Percentiles rank a stretch among this genome's conserved stretches.
Evolutionary conservation across 2,329 filamentous ascomycete species (phyloP).

Genomic region (Nemania abortiva): DNA sequence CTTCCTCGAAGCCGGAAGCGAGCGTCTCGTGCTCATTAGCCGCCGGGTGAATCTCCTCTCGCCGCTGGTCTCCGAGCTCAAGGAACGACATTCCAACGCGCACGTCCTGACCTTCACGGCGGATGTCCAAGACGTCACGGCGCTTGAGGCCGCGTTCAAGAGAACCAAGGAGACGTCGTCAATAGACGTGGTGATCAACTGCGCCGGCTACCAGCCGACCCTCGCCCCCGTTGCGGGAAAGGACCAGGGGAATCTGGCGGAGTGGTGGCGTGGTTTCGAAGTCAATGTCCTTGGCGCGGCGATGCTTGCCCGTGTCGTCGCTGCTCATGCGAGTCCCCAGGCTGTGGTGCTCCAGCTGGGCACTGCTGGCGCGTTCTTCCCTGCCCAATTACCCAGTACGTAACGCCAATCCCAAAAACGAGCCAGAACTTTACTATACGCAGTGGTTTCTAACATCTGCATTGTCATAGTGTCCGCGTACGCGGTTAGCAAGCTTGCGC

Average conservation of each 20-base stretch:
- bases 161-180: constrained; percentile 4
- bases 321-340: constrained; percentile 25
- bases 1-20: constrained; percentile 39
- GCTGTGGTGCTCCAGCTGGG: constrained; percentile 37
- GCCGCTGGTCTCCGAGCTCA: constrained; percentile 22
- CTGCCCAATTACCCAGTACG: constrained; percentile 51
- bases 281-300: constrained; percentile 40
- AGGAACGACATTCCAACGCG: constrained; percentile 11
- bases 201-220: constrained; percentile 24
- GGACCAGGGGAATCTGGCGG: constrained; percentile 11
- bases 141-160: constrained; percentile 27
- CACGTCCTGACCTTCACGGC: constrained; percentile 25
- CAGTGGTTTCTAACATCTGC: neutral
- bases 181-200: constrained; percentile 39
- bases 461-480: constrained; percentile 51
- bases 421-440: no score
- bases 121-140: constrained; percentile 29
- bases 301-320: constrained; percentile 30
- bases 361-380: constrained; percentile 43
- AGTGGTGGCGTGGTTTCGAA: constrained; percentile 42
- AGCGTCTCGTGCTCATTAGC: constrained; percentile 31
- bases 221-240: constrained; percentile 26
- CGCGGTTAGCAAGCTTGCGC: constrained; percentile 48
- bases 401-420: no score
- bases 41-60: constrained; percentile 27